Evolutionary conservation across 2,329 filamentous ascomycete genomes (phyloP).

Genomic region (Cordyceps militaris): DNA sequence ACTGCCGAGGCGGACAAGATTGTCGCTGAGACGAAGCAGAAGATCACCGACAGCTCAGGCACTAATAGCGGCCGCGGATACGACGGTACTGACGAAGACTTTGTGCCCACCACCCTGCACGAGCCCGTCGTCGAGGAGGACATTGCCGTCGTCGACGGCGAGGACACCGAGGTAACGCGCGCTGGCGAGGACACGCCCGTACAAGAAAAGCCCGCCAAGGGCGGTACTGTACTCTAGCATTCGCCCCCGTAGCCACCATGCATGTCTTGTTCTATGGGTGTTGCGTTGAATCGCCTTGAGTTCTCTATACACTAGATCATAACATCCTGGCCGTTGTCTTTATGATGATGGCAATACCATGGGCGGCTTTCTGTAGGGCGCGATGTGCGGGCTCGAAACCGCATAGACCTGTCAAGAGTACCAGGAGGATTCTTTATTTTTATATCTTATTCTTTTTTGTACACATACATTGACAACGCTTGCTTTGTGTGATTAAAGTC

Average conservation of each 20-base stretch:
- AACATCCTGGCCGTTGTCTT: neutral
- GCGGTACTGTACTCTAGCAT: conserved; percentile 12
- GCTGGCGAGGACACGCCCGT: conserved; percentile 6
- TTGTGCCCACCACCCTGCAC: conserved; percentile 46
- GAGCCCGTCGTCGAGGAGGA: conserved; percentile 45
- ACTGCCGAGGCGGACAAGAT: conserved; percentile 58
- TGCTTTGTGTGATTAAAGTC: neutral
- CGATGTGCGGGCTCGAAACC: neutral
- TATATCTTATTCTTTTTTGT: neutral
- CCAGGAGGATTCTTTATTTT: neutral
- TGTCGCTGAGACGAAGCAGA: conserved; percentile 49
- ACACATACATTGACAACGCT: neutral
- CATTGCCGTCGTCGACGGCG: conserved; percentile 15
- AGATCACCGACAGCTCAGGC: conserved; percentile 50
- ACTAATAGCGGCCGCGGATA: conserved; percentile 54
- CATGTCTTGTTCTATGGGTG: neutral
- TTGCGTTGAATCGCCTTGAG: neutral
- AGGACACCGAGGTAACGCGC: conserved; percentile 3
- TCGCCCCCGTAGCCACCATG: neutral
- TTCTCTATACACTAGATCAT: no score
- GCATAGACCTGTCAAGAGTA: neutral
- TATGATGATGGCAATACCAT: neutral
- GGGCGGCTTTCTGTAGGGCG: neutral
- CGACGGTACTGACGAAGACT: conserved; percentile 33
- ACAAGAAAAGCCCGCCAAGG: conserved; percentile 9